These are phyloP conservation scores for Hyaloscypha finlandica DNA, from an alignment of 495 filamentous ascomycete genomes.

Conservation along the genomic window DNA sequence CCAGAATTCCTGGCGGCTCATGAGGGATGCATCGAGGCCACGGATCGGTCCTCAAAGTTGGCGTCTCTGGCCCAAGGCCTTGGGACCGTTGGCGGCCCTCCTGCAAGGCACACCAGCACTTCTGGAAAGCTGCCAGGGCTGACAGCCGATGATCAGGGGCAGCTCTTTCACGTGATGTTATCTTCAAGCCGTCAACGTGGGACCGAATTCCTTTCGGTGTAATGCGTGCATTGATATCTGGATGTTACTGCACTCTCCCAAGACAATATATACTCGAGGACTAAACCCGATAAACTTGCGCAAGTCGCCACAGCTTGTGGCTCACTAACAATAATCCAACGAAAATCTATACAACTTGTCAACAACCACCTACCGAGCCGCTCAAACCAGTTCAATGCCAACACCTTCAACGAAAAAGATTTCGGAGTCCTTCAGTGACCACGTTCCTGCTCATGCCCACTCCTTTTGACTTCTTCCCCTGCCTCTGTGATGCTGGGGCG, in stretches of 20 bases:
- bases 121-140: neutral
- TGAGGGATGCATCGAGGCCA: neutral
- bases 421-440: constrained; percentile 25
- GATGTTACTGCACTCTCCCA: neutral
- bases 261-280: neutral
- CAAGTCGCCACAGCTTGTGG: neutral
- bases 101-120: neutral
- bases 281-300: neutral
- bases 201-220: neutral
- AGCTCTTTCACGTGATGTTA: neutral
- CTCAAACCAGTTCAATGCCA: neutral
- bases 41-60: neutral
- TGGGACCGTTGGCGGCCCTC: neutral
- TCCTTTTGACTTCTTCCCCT: constrained; percentile 19
- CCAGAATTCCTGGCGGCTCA: neutral
- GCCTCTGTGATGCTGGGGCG: constrained; percentile 4
- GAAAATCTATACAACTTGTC: neutral
- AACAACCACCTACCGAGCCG: neutral
- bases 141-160: neutral
- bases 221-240: neutral
- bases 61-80: neutral
- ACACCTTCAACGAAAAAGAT: constrained; percentile 27
- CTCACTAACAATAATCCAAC: constrained; percentile 17
- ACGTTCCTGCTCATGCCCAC: constrained; percentile 15
- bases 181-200: neutral